Evolutionary conservation across 2,329 filamentous ascomycete genomes (phyloP), one percentile per base, ranked within the genome.

Genomic region (Verticillium zaregamsianum): DNA sequence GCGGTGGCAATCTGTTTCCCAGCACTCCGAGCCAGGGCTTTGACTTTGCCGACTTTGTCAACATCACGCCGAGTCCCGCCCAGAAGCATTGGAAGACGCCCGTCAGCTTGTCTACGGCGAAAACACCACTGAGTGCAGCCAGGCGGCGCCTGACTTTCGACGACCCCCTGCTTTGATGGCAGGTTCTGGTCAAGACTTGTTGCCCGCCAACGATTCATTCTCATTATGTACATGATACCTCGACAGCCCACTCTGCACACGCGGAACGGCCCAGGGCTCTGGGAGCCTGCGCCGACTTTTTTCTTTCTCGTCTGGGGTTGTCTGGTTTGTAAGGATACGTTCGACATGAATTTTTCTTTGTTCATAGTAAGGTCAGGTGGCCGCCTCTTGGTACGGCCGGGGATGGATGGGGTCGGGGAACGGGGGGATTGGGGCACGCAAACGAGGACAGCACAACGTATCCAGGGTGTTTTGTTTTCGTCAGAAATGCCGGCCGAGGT

Each of bases 21-120:
- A 88, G 86, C 65, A 98, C 94, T 1, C 94, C 94, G 0, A 89
- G 89, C 17, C 90, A 93, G 71, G 79, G 76, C 57, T 96, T 98
- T 76, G 96, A 98, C 78, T 96, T 98, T 77, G 87, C 93, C 59
- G 95, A 99, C 73, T 99, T 97, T 76, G 90, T 98, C 72, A 97
- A 98, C 77, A 94, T 98, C 73, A 97, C 95, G 7, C 95, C 95
- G 0, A 97, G 92, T 71, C 95, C 95, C 23, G 95, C 92, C 31
- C 95, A 97, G 78, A 92, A 88, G 68, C 85, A 88, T 11, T 97
- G 93, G 91, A 92, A 90, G 73, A 96, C 93, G 0, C 93, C 92
- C 12, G 75, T 86, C 12, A 82, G 86, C 32, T 80, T 82, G 33
- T 72, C 77, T 20, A 69, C 74, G 11, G 73, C 77, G 59, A 82